Evolutionary conservation across 768 basidiomycete species (phyloP), one percentile per base, ranked within the genome.

Genomic region (Galerina marginata): DNA sequence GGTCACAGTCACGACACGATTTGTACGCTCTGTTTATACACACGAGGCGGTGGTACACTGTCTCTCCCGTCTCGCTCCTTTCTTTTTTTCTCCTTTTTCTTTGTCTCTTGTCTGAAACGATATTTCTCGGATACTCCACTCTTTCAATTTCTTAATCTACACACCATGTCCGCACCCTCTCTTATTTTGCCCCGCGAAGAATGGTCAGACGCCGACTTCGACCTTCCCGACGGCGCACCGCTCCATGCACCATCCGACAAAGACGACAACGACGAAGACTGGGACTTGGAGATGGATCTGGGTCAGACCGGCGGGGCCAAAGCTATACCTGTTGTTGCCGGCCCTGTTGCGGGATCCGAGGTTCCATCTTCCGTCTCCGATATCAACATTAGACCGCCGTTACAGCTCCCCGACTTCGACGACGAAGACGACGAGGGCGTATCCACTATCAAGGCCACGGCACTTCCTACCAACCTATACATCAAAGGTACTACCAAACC

Each of bases 201-300:
- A 78, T 94, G 92, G 92, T 82, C 85, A 45, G 92, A 94, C 74
- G 89, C 90, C 62, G 92, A 94, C 75, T 93, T 94, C 71, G 92
- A 93, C 71, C 78, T 94, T 20, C 88, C 90, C 56, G 92, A 94
- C 49, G 92, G 85, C 44, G 84, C 84, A 49, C 79, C 85, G 50
- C 83, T 92, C 53, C 85, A 88, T 65, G 74, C 88, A 39, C 81
- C 81, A 25, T 83, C 83, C 20, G 88, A 90, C 79, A 89, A 82
- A 75, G 86, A 87, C 59, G 81, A 85, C 53, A 85, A 80, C 53
- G 83, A 85, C 62, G 85, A 90, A 71, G 91, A 93, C 70, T 93
- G 92, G 93, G 93, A 94, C 67, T 64, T 83, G 23, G 89, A 92
- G 66, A 86, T 93, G 84, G 82, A 89, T 65, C 64, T 93, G 26